Base-by-base conservation (phyloP, 2,329 filamentous ascomycete genomes). In the Pestalotiopsis sp. region DNA sequence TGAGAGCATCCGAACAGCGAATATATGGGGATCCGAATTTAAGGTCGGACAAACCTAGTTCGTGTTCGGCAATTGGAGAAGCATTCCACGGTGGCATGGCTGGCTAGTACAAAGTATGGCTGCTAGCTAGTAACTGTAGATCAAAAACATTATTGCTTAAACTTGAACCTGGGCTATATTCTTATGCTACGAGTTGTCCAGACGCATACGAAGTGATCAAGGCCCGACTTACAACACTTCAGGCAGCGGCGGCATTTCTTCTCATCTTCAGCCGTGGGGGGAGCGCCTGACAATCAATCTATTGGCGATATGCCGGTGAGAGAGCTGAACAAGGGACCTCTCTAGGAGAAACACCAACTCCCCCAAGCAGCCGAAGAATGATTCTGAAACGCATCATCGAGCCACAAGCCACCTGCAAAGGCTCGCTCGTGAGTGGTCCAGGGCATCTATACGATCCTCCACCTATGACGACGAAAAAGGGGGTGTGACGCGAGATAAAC, bases 401-500 rank as follows among this genome's bases (percentile, higher is more conserved):
- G 38, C 38, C 20, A 23, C 61, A 64, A 27, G 61, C 41, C 61
- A 49, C 38, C 36, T 64, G 39, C 41, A 57, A 27, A 31, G 49
- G 27, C 25, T 17, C 23, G 9, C 14, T 36, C 25, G 45, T 66
- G 63, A 57, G 49, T 66, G 63, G 63, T 23, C 31, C 49, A 31
- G 63, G n/a, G 25, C n/a, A 25, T 49, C n/a, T 66, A 66, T 66
- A 57, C 25, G 13, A 57, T 66, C 63, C 63, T 39, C 41, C 63
- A 57, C 63, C 63, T 57, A 66, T 56, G 63, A 66, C 62, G 62
- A 36, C 31, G 31, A 36, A 49, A 52, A 52, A 52, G 45, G 45
- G 45, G 45, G 45, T 9, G 17, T 17, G 14, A 52, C 45, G 45
- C 45, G 45, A 52, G 45, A 52, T 52, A n/a, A n/a, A 52, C 45